These are phyloP conservation scores for Blepharisma stoltei DNA, from an alignment of 73 alveolate genomes.

Conservation along the genomic window DNA sequence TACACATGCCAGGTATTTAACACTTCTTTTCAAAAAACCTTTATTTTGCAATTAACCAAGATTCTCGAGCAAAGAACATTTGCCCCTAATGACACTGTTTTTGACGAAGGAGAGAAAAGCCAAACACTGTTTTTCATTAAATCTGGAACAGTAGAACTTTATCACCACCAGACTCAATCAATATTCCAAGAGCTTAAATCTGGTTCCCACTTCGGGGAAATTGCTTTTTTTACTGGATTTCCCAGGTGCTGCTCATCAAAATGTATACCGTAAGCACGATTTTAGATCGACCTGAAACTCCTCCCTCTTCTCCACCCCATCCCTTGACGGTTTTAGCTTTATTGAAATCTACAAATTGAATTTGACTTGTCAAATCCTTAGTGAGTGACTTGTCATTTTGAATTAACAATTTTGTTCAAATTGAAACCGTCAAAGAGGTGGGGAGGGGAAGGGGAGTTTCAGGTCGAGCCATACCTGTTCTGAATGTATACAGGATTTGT, in stretches of 20 bases:
- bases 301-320: too few relatives aligned
- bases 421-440: too few relatives aligned
- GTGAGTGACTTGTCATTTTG: too few relatives aligned
- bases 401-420: too few relatives aligned
- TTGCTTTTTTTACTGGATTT: constrained; percentile 75
- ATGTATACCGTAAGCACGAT: too few relatives aligned
- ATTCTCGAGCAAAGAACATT: constrained; percentile 54
- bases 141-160: constrained; percentile 67
- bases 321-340: too few relatives aligned
- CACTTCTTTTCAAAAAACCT: constrained; percentile 47
- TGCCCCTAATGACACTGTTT: constrained; percentile 70
- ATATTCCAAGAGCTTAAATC: constrained; percentile 47
- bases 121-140: constrained; percentile 68
- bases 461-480: too few relatives aligned
- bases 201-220: constrained; percentile 74
- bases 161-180: constrained; percentile 53
- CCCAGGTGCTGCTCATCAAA: constrained; percentile 71
- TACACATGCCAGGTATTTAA: constrained; percentile 53
- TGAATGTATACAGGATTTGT: constrained; percentile 77
- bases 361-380: too few relatives aligned
- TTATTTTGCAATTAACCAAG: constrained; percentile 49
- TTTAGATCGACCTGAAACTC: too few relatives aligned
- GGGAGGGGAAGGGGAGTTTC: too few relatives aligned
- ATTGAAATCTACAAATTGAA: too few relatives aligned
- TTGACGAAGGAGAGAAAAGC: constrained; percentile 59